Base-by-base conservation (phyloP, 2,329 filamentous ascomycete species). In the Phialophora macrospora region DNA sequence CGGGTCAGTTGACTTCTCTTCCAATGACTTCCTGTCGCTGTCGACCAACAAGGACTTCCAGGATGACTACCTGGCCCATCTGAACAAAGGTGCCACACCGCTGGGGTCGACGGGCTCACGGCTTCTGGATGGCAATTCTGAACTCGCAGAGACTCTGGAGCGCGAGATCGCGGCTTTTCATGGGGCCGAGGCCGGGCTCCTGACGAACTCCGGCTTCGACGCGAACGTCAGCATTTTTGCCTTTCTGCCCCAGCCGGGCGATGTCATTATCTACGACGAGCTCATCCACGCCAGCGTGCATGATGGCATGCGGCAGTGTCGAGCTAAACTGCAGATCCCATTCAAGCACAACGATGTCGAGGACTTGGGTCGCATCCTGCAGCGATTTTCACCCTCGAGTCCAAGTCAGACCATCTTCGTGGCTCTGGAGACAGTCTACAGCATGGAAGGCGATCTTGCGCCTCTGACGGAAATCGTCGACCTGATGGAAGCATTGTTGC, bases 371-470 rank as follows among this genome's bases (percentile, higher is more conserved):
- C 73, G 76, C 4, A 76, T 77, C 2, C 68, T 85, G n/a, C 49
- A 67, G 12, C 55, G 66, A 0, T 64, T 63, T 54, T 24, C 51
- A 8, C 44, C 58, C 17, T 17, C 48, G 9, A 49, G 28, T 26
- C 17, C 55, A 0, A 62, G 32, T 17, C 54, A 63, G 30, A 88
- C 85, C 68, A 81, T 92, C 2, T 90, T 92, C 69, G 75, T 92
- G n/a, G 86, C 86, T 0, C 81, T 91, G 0, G 90, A 92, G 70
- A 85, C 84, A 0, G 80, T 92, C 0, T 94, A 95, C 75, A 93
- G 90, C 74, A 95, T 95, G 91, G 91, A 94, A 60, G 91, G 91
- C 0, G 90, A 93, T 70, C 78, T 91, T 20, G 85, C 85, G 0
- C 89, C 88, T 0, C 78, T 95, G 11, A 72, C 73, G 11, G 82